phyloP scores from a whole-genome alignment of 331 rosid genomes.

The Cydonia oblonga region DNA sequence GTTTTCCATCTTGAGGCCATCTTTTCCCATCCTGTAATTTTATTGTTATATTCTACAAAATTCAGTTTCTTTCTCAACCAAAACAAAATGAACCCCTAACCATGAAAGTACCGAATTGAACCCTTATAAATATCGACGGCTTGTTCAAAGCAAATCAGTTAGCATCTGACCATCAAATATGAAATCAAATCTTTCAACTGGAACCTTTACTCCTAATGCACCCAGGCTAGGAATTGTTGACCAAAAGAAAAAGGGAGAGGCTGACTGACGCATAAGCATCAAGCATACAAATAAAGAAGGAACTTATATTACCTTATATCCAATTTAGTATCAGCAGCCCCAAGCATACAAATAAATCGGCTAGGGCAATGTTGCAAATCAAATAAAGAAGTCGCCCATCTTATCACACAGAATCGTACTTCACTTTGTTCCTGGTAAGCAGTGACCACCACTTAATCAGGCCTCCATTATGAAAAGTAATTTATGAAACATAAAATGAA shows the following conservation, averaged over 20 bases:
- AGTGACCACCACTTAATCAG: constrained; percentile 11
- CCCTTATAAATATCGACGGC: background rate
- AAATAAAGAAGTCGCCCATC: constrained; percentile 89
- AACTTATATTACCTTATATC: constrained; percentile 67
- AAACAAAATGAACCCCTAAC: background rate
- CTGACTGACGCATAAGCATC: background rate
- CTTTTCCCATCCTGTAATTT: no score
- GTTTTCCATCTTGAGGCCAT: no score
- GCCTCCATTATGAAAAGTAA: background rate
- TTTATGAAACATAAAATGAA: background rate
- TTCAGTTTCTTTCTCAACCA: no score
- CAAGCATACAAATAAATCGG: constrained; percentile 83
- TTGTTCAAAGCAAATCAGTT: background rate
- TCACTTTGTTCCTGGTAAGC: constrained; percentile 72
- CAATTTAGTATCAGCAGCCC: constrained; percentile 71
- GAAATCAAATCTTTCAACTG: background rate
- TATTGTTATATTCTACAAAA: no score
- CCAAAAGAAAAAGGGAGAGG: background rate
- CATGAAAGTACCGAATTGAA: background rate
- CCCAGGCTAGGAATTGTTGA: background rate
- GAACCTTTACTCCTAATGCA: background rate
- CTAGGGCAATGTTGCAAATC: constrained; percentile 83
- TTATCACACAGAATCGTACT: constrained; percentile 72
- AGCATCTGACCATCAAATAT: no score
- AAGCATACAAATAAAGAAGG: background rate